These are phyloP conservation scores for Pestalotiopsis sp. DNA, from an alignment of 2,329 filamentous ascomycete species.

Conservation along the genomic window DNA sequence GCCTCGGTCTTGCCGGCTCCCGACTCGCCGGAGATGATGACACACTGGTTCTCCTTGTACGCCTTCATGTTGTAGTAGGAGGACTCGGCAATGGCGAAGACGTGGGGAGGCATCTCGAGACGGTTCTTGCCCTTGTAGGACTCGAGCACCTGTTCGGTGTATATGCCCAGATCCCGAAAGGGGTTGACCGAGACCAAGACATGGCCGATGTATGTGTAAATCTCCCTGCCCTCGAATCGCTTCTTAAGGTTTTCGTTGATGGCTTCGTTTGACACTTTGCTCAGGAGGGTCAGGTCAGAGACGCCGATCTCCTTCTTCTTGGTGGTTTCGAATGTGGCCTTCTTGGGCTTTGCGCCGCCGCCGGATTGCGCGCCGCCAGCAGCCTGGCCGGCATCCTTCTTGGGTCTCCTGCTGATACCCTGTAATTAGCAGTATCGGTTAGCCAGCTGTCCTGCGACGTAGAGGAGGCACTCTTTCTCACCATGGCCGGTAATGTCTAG, in stretches of 20 bases:
- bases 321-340: slow-evolving; percentile 91
- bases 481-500: not conserved
- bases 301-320: slow-evolving; percentile 99
- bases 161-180: slow-evolving; percentile 96
- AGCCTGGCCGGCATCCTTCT: slow-evolving; percentile 48
- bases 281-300: slow-evolving; percentile 94
- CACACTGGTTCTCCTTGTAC: slow-evolving; percentile 98
- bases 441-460: not conserved
- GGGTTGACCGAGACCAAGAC: slow-evolving; percentile 99
- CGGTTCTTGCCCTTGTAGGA: slow-evolving; percentile 97
- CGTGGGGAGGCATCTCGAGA: slow-evolving; percentile 91
- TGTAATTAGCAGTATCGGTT: slow-evolving; percentile 22
- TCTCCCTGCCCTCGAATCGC: slow-evolving; percentile 94
- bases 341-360: slow-evolving; percentile 74
- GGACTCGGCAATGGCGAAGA: slow-evolving; percentile 92
- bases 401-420: slow-evolving; percentile 54
- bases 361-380: slow-evolving; percentile 40
- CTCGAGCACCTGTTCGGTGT: slow-evolving; percentile 90
- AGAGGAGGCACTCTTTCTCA: not conserved
- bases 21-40: slow-evolving; percentile 98
- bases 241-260: slow-evolving; percentile 99
- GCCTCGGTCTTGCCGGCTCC: slow-evolving; percentile 98
- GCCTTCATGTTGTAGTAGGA: slow-evolving; percentile 99
- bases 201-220: slow-evolving; percentile 99
- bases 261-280: slow-evolving; percentile 98